These are phyloP conservation scores for Dioscorea cayenensis DNA, from an alignment of 116 monocot species.

Conservation along the genomic window DNA sequence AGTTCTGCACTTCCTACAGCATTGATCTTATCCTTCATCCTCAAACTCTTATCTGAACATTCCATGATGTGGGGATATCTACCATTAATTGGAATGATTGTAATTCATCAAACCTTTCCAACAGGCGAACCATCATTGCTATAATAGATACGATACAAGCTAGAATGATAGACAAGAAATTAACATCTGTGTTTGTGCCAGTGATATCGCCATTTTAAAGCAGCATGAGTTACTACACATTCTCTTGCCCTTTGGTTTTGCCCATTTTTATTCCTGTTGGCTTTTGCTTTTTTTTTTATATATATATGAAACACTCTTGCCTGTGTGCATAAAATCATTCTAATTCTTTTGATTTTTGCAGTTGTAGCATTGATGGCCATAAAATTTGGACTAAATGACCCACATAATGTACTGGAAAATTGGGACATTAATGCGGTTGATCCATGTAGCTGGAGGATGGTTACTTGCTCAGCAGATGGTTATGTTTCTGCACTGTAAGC, in stretches of 20 bases:
- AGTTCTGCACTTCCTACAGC: not conserved
- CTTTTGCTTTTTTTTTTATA: not conserved
- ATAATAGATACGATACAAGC: no score
- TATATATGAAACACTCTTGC: not conserved
- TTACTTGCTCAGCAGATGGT: conserved; percentile 87
- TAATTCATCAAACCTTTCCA: no score
- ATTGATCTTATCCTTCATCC: not conserved
- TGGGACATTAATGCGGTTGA: conserved; percentile 99
- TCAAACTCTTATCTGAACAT: no score
- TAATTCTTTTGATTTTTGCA: conserved; percentile 16
- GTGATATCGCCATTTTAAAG: not conserved
- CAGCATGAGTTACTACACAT: not conserved
- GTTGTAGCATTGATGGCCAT: conserved; percentile 88
- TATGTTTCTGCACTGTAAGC: conserved; percentile 88
- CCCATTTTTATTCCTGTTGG: not conserved
- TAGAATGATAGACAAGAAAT: no score
- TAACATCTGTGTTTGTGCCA: no score
- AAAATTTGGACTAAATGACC: conserved; percentile 72
- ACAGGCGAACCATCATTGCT: no score
- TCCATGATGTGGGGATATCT: no score
- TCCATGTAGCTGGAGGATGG: conserved; percentile 99
- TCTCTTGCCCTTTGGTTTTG: not conserved
- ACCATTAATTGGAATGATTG: no score
- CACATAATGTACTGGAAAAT: conserved; percentile 76
- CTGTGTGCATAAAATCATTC: not conserved